Evolutionary conservation across 331 rosid genomes (phyloP), one percentile per base, ranked within the genome.

Genomic region (Malus hybrid): DNA sequence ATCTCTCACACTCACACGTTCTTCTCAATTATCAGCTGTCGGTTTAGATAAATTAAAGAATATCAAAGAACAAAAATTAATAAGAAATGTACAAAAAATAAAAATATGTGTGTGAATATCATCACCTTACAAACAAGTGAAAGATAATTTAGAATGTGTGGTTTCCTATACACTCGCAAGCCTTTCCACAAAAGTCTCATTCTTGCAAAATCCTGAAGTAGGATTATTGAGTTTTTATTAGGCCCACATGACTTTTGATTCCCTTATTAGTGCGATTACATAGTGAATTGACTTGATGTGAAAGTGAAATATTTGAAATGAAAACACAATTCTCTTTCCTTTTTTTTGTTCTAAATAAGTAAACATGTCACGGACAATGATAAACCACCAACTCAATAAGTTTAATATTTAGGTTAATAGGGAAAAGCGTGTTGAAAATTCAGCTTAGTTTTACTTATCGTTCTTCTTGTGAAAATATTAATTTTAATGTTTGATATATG

Each of bases 21-120:
- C 2, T 39, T 39, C 3, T 39, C 0, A 39, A 39, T 39, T 39
- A 0, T 39, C 0, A 0, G 0, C 0, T 9, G 12, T 39, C 4
- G 0, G 1, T 2, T 39, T 4, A 9, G 4, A 39, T 39, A 39
- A 39, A 39, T 39, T 8, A 39, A 39, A 39, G 1, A 39, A 39
- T 0, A 9, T 39, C 0, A 39, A 39, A 9, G 0, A 2, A 9
- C 0, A 39, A 39, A 39, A 39, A 39, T 2, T 8, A 39, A 39
- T 39, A 39, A 39, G 0, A 39, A 1, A 9, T 39, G 1, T 39
- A 0, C 1, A 39, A 2, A 39, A 39, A 39, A 0, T 36, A 36
- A 36, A 36, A 36, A 8, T 8, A 2, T 36, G 29, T 28, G 1
- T 9, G 4, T 39, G 1, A 1, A 39, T 39, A 39, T 9, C 44